Conservation (phyloP, 768 basidiomycete genomes). For the Auriscalpium orientale region DNA sequence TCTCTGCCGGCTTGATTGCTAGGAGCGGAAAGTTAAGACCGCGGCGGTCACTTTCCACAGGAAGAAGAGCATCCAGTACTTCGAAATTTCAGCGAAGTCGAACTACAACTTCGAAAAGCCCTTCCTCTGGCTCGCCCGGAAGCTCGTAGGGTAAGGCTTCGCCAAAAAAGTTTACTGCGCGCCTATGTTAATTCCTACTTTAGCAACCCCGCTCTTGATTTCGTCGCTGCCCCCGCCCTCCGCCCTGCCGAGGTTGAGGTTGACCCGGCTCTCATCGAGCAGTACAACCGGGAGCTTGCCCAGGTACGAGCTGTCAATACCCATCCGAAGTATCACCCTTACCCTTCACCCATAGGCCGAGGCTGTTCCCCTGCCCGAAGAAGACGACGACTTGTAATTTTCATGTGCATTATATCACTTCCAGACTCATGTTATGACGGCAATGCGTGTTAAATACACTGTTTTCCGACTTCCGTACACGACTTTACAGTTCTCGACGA, state of each 20-base stretch:
- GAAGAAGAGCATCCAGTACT: constrained; percentile 99
- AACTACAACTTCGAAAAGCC: constrained; percentile 99
- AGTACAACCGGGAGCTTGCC: constrained; percentile 74
- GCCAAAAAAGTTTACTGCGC: no score
- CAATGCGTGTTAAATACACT: not conserved
- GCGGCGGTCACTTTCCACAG: constrained; percentile 98
- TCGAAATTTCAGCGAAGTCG: constrained; percentile 98
- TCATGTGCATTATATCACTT: constrained; percentile 6
- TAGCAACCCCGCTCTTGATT: constrained; percentile 84
- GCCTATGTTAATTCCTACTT: not conserved
- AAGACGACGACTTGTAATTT: constrained; percentile 79
- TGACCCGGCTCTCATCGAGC: constrained; percentile 67
- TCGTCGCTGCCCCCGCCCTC: constrained; percentile 94
- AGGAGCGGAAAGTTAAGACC: constrained; percentile 99
- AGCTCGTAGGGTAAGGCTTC: constrained; percentile 81
- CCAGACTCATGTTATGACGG: not conserved
- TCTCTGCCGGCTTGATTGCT: constrained; percentile 5
- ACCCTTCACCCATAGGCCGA: constrained; percentile 52
- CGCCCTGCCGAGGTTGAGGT: constrained; percentile 89
- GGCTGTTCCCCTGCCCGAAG: constrained; percentile 91
- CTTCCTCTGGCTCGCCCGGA: constrained; percentile 98
- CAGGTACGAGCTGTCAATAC: constrained; percentile 32
- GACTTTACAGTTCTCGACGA: not conserved
- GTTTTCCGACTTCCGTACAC: not conserved
- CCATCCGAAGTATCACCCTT: not conserved